Percentiles rank a stretch among this genome's conserved stretches.
These are phyloP conservation scores for Venustampulla echinocandica DNA, from an alignment of 495 filamentous ascomycete species.

Conservation along the genomic window DNA sequence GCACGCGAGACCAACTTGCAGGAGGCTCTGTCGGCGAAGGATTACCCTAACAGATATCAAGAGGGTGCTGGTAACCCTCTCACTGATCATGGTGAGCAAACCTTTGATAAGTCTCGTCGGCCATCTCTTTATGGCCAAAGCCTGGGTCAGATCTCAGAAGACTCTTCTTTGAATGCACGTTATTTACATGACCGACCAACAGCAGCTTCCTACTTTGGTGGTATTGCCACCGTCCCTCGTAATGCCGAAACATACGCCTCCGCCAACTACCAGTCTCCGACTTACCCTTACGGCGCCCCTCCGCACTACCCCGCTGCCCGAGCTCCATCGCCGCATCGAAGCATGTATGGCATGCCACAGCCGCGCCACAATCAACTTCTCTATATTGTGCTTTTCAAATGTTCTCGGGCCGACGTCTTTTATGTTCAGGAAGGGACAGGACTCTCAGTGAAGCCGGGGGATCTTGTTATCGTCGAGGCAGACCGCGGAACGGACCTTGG, in stretches of 20 bases:
- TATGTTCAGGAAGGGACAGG: conserved; percentile 94
- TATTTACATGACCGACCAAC: conserved; percentile 10
- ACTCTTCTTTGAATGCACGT: neutral
- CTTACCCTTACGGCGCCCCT: conserved; percentile 37
- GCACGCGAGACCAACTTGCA: conserved; percentile 15
- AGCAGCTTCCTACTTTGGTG: conserved; percentile 43
- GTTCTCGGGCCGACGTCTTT: conserved; percentile 86
- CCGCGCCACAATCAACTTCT: conserved; percentile 73
- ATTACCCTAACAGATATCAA: conserved; percentile 17
- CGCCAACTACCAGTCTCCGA: conserved; percentile 8
- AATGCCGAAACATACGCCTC: conserved; percentile 13
- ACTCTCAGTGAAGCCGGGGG: conserved; percentile 77
- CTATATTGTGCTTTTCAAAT: conserved; percentile 94
- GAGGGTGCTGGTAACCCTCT: conserved; percentile 16
- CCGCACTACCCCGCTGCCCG: conserved; percentile 45
- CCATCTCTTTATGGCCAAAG: conserved; percentile 2
- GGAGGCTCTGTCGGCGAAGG: conserved; percentile 16
- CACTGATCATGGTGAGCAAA: conserved; percentile 26
- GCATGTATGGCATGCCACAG: conserved; percentile 54
- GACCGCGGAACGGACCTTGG: conserved; percentile 94
- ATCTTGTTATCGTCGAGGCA: conserved; percentile 94
- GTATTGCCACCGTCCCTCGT: conserved; percentile 20
- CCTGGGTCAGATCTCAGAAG: conserved; percentile 2
- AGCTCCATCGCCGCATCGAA: conserved; percentile 45
- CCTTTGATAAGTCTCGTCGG: conserved; percentile 3